Percentiles rank a stretch among this genome's conserved stretches.
Evolutionary conservation across 2,329 filamentous ascomycete species (phyloP).

Genomic region (Graphium sp.): DNA sequence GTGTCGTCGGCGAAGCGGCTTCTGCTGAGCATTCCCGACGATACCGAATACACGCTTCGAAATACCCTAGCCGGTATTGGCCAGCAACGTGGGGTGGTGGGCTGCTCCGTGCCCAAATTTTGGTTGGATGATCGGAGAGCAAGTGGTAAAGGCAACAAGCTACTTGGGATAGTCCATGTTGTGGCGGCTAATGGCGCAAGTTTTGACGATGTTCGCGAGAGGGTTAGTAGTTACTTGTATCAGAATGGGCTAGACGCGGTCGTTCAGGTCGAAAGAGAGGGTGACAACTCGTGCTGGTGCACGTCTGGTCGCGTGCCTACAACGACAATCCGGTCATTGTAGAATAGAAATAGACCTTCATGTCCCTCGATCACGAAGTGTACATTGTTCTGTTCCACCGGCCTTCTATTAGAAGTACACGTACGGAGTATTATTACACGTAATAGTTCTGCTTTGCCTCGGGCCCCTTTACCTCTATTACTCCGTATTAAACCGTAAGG

Average conservation of each 20-base stretch:
- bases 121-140: constrained; percentile 64
- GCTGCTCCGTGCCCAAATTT: constrained; percentile 77
- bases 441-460: too few relatives aligned
- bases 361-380: too few relatives aligned
- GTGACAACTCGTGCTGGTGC: constrained; percentile 51
- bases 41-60: constrained; percentile 74
- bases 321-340: too few relatives aligned
- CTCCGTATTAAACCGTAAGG: too few relatives aligned
- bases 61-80: constrained; percentile 73
- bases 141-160: constrained; percentile 19
- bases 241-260: constrained; percentile 64
- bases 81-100: constrained; percentile 66
- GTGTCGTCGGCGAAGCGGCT: constrained; percentile 68
- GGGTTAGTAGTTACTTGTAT: constrained; percentile 55
- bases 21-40: constrained; percentile 68
- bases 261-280: constrained; percentile 76
- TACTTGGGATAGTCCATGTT: constrained; percentile 77
- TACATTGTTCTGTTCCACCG: too few relatives aligned
- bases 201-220: constrained; percentile 66
- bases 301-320: constrained; percentile 23
- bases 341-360: too few relatives aligned
- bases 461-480: too few relatives aligned
- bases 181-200: constrained; percentile 56
- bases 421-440: too few relatives aligned
- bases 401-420: too few relatives aligned